Base-by-base conservation (phyloP, 495 filamentous ascomycete genomes). In the Hypoxylon intermedium region DNA sequence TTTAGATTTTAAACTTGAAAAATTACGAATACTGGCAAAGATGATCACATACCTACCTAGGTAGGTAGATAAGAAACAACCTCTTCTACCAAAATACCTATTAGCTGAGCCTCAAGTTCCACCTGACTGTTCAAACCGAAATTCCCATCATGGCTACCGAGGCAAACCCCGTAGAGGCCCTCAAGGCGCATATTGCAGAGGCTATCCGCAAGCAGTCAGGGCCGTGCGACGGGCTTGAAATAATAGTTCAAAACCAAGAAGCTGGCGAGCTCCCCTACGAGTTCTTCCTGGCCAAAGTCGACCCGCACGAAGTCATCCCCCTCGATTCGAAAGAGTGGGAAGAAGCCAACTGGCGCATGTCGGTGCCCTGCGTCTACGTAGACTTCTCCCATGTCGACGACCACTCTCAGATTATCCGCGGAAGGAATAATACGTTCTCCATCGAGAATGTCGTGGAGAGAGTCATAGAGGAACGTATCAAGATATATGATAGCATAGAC, bases 271-370 rank as follows among this genome's bases (percentile, higher is more conserved):
- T 55, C 1, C 52, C 41, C n/a, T n/a, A 45, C 19, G 9, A 30
- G 11, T 1, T 28, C 1, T 38, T 37, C 15, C 38, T 11, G 42
- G 52, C 20, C 13, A 26, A 37, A 28, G 30, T 55, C 6, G 52
- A 55, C 28, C 52, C 52, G 13, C 20, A 30, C 1, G 19, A 45
- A 15, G 19, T 55, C 9, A 55, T 55, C 31, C 13, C 42, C 19
- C 52, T 19, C 20, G 15, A 38, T n/a, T 34, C 31, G 16, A 24
- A 26, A 3, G 41, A 45, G 23, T 55, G 52, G 52, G 13, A 55
- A 6, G 21, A 12, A 46, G 30, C 31, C 7, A 30, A 55, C 11
- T 19, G 18, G 38, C 12, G 9, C 3, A 55, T 46, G 42, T 1
- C 0, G 3, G 30, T 37, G 13, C 41, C 52, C n/a, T 9, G 38